Conservation (phyloP, 495 filamentous ascomycete species). For the Xylona heveae region DNA sequence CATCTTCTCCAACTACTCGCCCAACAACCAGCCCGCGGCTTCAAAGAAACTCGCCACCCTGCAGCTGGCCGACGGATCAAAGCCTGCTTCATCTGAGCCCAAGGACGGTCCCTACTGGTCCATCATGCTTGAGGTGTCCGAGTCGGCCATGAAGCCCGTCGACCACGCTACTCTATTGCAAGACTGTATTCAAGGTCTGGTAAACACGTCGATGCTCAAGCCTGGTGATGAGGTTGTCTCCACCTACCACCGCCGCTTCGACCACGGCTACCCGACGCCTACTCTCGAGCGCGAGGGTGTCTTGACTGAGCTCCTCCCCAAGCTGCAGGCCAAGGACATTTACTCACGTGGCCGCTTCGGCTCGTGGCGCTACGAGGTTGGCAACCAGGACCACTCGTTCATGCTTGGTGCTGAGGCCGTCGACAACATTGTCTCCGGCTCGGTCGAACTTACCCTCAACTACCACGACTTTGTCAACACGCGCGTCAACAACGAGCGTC, state of each 20-base stretch:
- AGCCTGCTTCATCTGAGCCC: slow-evolving; percentile 41
- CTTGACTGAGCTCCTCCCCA: slow-evolving; percentile 78
- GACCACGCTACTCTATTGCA: slow-evolving; percentile 60
- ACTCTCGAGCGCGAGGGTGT: slow-evolving; percentile 88
- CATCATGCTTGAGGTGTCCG: slow-evolving; percentile 97
- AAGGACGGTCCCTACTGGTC: slow-evolving; percentile 95
- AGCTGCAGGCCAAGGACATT: slow-evolving; percentile 78
- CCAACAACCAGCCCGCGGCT: slow-evolving; percentile 79
- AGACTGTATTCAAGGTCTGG: slow-evolving; percentile 85
- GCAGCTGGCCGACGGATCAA: slow-evolving; percentile 66
- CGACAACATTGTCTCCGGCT: slow-evolving; percentile 86
- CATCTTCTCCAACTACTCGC: slow-evolving; percentile 99
- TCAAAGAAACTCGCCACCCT: slow-evolving; percentile 72
- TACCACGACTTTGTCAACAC: slow-evolving; percentile 98
- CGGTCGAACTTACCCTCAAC: slow-evolving; percentile 90
- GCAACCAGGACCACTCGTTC: slow-evolving; percentile 96
- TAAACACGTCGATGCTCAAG: slow-evolving; percentile 93
- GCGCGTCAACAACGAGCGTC: slow-evolving; percentile 69
- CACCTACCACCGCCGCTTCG: slow-evolving; percentile 95
- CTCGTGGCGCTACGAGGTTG: slow-evolving; percentile 93
- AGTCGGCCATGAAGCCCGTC: slow-evolving; percentile 87
- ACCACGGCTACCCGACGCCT: slow-evolving; percentile 97
- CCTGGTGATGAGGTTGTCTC: slow-evolving; percentile 87
- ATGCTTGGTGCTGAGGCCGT: slow-evolving; percentile 97
- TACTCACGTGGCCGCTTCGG: slow-evolving; percentile 93